Evolutionary conservation across 805 yeast genomes (phyloP), one percentile per base, ranked within the genome.

Genomic region (Teunomyces funiuensis): DNA sequence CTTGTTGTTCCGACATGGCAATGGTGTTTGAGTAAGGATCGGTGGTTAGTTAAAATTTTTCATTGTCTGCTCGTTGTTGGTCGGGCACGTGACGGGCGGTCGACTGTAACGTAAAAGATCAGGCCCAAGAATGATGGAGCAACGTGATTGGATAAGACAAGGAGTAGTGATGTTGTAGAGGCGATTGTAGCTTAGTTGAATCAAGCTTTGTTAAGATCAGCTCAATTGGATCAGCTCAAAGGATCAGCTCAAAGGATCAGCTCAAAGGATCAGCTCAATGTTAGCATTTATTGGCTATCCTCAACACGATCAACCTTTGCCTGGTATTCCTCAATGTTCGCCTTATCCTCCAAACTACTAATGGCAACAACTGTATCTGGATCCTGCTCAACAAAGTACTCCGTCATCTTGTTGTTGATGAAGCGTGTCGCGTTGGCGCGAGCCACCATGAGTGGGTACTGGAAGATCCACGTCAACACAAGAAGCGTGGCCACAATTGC

Each of bases 1-100:
- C 42, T 51, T 64, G 70, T 41, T 61, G 63, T 38, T 59, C 63
- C 31, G 49, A 45, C 49, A 45, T 45, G 37, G 27, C 27, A 9
- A 15, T 22, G 8, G 27, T 16, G 13, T 23, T 33, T 11, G 18
- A 16, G 14, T 28, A 5, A 16, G 25, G 25, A 22, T 22, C 25
- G 19, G 34, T 23, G 10, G 11, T 4, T 11, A 28, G 22, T 31
- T 31, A 31, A 31, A 31, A 31, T 5, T 31, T 31, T 31, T 31
- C 34, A 31, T 31, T 31, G 25, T 33, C 37, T 33, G 37, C 37
- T 33, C 28, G 28, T 33, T 23, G n/a, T n/a, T 20, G 13, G 14
- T 9, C 15, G 23, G 19, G 11, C 34, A 31, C 34, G 34, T 30
- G 33, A 28, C 33, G 10, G 6, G 16, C 16, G 10, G 9, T 27